Conservation (phyloP, 2,329 filamentous ascomycete species). For the Penicillium sp. region DNA sequence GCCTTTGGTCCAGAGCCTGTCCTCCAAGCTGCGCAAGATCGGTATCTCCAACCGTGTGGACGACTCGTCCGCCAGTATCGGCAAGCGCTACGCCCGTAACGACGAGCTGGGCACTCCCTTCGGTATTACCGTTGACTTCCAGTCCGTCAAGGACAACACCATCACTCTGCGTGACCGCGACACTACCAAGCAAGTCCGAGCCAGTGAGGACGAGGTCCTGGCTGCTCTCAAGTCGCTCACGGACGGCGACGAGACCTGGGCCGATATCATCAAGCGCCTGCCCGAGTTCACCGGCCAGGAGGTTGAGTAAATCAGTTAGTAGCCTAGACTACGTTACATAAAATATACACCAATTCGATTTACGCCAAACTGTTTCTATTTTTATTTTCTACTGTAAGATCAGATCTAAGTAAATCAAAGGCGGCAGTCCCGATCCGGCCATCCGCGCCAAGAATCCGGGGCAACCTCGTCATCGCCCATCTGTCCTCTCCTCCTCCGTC, state of each 20-base stretch:
- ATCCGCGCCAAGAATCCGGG: conserved; percentile 31
- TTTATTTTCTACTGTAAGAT: neutral
- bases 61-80: conserved; percentile 86
- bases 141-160: conserved; percentile 82
- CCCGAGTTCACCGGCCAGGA: conserved; percentile 81
- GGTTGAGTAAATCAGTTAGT: conserved; percentile 41
- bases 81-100: conserved; percentile 91
- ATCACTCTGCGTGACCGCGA: conserved; percentile 89
- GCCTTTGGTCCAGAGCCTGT: conserved; percentile 71
- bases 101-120: conserved; percentile 94
- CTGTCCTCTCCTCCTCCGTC: conserved; percentile 21
- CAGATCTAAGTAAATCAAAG: neutral
- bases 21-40: conserved; percentile 69
- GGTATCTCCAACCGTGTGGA: conserved; percentile 84
- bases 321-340: neutral
- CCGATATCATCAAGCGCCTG: conserved; percentile 71
- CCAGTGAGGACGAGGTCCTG: conserved; percentile 75
- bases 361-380: neutral
- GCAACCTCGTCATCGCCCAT: conserved; percentile 21
- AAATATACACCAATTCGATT: conserved; percentile 20
- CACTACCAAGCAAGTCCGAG: conserved; percentile 85
- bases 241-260: conserved; percentile 63
- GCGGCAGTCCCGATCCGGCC: conserved; percentile 15
- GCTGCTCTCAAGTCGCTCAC: conserved; percentile 66
- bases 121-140: conserved; percentile 93